phyloP scores from a whole-genome alignment of 2,329 filamentous ascomycete species.

The Nothophaeocryptopus gaeumannii region DNA sequence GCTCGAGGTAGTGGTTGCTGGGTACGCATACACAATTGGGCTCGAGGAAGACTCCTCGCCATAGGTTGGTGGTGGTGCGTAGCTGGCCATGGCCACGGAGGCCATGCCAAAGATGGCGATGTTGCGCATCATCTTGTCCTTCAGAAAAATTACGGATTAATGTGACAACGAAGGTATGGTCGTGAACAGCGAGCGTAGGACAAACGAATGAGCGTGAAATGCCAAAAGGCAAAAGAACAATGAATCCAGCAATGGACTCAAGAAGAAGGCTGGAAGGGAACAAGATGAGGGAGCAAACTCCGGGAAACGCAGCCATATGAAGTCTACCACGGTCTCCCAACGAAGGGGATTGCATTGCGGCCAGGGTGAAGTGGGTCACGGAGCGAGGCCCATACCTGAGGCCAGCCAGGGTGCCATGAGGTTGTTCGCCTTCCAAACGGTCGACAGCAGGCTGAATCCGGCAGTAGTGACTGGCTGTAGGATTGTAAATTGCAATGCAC shows the following conservation, averaged over 20 bases:
- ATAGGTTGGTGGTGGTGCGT: slow-evolving; percentile 10
- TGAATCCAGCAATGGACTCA: slow-evolving; percentile 3
- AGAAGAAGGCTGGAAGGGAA: slow-evolving; percentile 12
- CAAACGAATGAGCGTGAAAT: slow-evolving; percentile 10
- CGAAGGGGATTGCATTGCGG: not conserved
- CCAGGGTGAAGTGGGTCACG: not conserved
- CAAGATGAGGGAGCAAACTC: slow-evolving; percentile 2
- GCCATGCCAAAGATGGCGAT: slow-evolving; percentile 19
- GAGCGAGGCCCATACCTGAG: not conserved
- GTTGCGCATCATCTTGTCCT: slow-evolving; percentile 15
- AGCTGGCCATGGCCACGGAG: slow-evolving; percentile 13
- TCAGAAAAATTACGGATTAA: slow-evolving; percentile 11
- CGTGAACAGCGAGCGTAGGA: slow-evolving; percentile 4
- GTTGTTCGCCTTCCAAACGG: slow-evolving; percentile 6
- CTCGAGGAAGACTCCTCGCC: slow-evolving; percentile 2
- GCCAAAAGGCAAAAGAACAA: slow-evolving; percentile 7
- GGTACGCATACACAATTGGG: not conserved
- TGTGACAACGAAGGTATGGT: slow-evolving; percentile 3
- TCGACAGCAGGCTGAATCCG: slow-evolving; percentile 6
- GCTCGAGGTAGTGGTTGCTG: slow-evolving; percentile 6
- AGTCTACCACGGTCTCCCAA: slow-evolving; percentile 7
- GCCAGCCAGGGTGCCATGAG: slow-evolving; percentile 1
- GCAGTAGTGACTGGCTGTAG: slow-evolving; percentile 6
- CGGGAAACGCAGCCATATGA: slow-evolving; percentile 6
- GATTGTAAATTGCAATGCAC: slow-evolving; percentile 13